Conservation (phyloP, 177 flowering plant species). For the Vitis hybrid region DNA sequence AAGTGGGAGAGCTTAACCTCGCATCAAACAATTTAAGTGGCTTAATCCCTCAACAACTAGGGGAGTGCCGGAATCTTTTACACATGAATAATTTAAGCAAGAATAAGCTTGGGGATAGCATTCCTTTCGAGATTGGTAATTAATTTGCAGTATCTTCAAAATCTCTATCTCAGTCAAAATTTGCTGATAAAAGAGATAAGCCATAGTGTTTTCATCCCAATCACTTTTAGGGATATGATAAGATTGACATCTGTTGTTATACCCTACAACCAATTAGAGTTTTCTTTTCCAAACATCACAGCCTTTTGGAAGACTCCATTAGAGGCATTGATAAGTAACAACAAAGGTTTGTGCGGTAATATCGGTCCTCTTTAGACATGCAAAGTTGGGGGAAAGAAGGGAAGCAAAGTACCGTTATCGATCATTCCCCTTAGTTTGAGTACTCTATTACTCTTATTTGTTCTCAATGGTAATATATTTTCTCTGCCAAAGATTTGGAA, state of each 20-base stretch:
- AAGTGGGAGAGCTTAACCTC: slow-evolving; percentile 12
- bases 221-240: not conserved
- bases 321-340: slow-evolving; percentile 9
- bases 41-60: slow-evolving; percentile 8
- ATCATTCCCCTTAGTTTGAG: not conserved
- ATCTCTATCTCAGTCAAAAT: slow-evolving; percentile 21
- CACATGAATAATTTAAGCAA: slow-evolving; percentile 15
- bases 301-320: slow-evolving; percentile 10
- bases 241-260: slow-evolving; percentile 21
- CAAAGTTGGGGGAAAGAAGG: not conserved
- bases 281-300: slow-evolving; percentile 20
- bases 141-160: slow-evolving; percentile 2
- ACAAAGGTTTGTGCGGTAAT: slow-evolving; percentile 13
- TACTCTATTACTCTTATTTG: not conserved
- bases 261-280: slow-evolving; percentile 26
- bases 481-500: not conserved
- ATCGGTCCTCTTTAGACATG: not conserved
- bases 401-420: not conserved
- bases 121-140: slow-evolving; percentile 12
- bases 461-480: not conserved
- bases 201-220: no score
- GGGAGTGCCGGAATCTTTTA: not conserved
- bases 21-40: slow-evolving; percentile 11
- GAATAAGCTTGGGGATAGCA: slow-evolving; percentile 2
- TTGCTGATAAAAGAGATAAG: slow-evolving; percentile 17